Percentiles rank a stretch among this genome's conserved stretches.
phyloP scores from a whole-genome alignment of 2,329 filamentous ascomycete genomes.

The Boeremia exigua region DNA sequence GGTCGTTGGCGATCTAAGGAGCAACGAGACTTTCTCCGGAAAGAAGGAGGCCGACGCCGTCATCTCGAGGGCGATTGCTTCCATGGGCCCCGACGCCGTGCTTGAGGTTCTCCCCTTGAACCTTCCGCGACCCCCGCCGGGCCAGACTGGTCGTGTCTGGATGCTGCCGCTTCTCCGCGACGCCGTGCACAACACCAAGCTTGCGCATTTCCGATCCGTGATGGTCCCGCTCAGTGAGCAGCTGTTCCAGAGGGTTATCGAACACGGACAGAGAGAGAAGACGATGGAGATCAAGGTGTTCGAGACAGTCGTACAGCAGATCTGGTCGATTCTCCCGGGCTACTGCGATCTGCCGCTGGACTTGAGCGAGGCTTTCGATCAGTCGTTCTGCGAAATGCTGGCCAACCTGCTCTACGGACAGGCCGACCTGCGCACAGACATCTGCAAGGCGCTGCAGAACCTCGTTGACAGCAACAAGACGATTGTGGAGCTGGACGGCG shows the following conservation, averaged over 20 bases:
- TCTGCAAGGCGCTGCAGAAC: constrained; percentile 85
- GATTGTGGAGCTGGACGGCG: constrained; percentile 71
- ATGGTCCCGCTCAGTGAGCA: constrained; percentile 88
- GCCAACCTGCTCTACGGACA: constrained; percentile 94
- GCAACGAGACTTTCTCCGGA: constrained; percentile 85
- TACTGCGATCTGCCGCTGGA: constrained; percentile 95
- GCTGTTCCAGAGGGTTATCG: constrained; percentile 87
- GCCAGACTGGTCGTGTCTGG: constrained; percentile 89
- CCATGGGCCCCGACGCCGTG: constrained; percentile 87
- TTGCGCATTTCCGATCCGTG: constrained; percentile 83
- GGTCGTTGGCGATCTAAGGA: constrained; percentile 83
- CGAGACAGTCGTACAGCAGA: constrained; percentile 93
- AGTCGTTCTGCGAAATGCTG: constrained; percentile 85
- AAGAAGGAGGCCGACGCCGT: constrained; percentile 96
- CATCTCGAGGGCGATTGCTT: constrained; percentile 83
- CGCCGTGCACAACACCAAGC: constrained; percentile 84
- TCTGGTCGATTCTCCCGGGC: constrained; percentile 90
- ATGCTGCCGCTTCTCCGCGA: constrained; percentile 90
- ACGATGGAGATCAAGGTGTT: constrained; percentile 98
- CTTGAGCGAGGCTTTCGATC: constrained; percentile 73
- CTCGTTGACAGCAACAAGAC: constrained; percentile 91
- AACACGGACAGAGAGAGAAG: constrained; percentile 82
- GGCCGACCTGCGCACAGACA: constrained; percentile 81
- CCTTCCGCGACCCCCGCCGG: constrained; percentile 75
- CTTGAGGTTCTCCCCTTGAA: constrained; percentile 86